phyloP scores from a whole-genome alignment of 176 grass and related monocot species.

The Cymbopogon citratus region DNA sequence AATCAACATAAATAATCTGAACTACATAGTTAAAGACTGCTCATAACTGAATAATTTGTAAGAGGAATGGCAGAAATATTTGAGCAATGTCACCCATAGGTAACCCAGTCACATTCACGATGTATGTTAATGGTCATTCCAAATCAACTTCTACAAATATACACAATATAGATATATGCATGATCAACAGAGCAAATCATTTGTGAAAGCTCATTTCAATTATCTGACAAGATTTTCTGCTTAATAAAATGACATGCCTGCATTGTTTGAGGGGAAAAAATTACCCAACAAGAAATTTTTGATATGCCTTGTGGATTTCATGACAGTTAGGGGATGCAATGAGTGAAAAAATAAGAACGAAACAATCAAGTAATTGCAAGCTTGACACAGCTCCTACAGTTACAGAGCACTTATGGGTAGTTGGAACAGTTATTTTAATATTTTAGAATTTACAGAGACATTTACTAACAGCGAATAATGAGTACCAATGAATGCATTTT shows the following conservation, averaged over 20 bases:
- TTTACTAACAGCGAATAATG: not conserved
- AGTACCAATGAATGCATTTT: not conserved
- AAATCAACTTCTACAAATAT: not conserved
- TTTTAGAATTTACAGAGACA: not conserved
- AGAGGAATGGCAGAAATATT: not conserved
- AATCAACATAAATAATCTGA: not conserved
- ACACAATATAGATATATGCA: not conserved
- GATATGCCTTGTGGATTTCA: not conserved
- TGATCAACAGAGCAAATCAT: constrained; percentile 4
- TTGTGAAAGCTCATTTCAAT: not conserved
- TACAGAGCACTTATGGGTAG: not conserved
- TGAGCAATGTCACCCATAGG: not conserved
- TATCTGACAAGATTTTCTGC: not conserved
- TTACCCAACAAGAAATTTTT: not conserved
- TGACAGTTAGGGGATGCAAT: not conserved
- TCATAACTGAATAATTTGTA: constrained; percentile 4
- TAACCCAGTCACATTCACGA: not conserved
- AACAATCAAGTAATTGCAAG: not conserved
- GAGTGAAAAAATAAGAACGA: not conserved
- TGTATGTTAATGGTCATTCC: not conserved
- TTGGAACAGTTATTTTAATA: not conserved
- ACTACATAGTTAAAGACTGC: not conserved
- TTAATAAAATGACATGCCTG: not conserved
- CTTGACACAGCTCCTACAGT: not conserved
- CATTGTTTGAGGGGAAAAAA: not conserved